Conservation (phyloP, 106 monocot genomes). For the Posidonia australis region DNA sequence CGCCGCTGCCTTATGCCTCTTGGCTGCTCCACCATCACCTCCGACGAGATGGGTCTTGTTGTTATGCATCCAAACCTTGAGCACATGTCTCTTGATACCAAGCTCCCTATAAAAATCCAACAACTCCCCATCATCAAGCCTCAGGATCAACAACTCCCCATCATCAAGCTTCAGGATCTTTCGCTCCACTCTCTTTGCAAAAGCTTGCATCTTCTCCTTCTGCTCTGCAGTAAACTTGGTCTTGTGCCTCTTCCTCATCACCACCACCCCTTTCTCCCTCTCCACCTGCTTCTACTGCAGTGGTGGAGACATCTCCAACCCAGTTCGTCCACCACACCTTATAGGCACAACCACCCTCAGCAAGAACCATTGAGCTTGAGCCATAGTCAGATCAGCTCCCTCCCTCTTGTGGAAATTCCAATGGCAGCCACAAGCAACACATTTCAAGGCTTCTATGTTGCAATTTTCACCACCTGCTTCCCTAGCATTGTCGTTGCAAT, state of each 20-base stretch:
- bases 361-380: not conserved
- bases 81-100: conserved; percentile 44
- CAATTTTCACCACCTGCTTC: conserved; percentile 35
- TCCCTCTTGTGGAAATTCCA: conserved; percentile 77
- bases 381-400: not conserved
- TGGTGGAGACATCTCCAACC: not conserved
- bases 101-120: conserved; percentile 49
- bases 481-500: no score
- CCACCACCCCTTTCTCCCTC: conserved; percentile 5
- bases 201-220: conserved; percentile 69
- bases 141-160: no score
- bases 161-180: no score
- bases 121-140: conserved; percentile 45
- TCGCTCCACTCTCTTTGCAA: conserved; percentile 61
- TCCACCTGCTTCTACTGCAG: not conserved
- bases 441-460: conserved; percentile 51
- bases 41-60: conserved; percentile 63
- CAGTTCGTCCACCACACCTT: not conserved
- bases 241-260: conserved; percentile 32
- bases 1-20: not conserved
- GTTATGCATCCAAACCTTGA: conserved; percentile 94
- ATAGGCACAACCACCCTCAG: not conserved
- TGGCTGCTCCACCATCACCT: conserved; percentile 1
- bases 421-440: conserved; percentile 85
- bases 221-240: conserved; percentile 60